Conservation (phyloP, 345 rosid genomes). For the Limnanthes douglasii region DNA sequence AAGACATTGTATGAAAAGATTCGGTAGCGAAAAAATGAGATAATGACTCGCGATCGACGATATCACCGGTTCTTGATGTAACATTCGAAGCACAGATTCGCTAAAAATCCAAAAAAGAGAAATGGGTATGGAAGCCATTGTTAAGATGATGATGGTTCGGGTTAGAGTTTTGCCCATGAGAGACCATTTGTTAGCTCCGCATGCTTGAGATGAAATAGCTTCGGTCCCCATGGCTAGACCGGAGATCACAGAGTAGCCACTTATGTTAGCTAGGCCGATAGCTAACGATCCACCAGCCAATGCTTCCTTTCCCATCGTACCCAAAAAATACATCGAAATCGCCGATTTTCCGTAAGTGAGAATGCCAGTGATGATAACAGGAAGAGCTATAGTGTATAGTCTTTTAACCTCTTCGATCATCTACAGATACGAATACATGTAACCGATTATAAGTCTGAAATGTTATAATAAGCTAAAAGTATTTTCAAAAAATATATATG, state of each 20-base stretch:
- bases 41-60: slow-evolving; percentile 29
- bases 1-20: slow-evolving; percentile 27
- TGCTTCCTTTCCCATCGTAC: slow-evolving; percentile 33
- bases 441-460: too few species aligned
- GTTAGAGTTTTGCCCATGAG: slow-evolving; percentile 44
- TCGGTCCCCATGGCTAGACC: too few species aligned
- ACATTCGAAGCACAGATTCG: slow-evolving; percentile 24
- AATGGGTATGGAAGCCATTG: slow-evolving; percentile 28
- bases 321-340: slow-evolving; percentile 34
- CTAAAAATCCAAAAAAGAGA: slow-evolving; percentile 29
- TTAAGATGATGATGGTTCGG: slow-evolving; percentile 27
- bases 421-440: too few species aligned
- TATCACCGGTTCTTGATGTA: slow-evolving; percentile 29
- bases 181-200: slow-evolving; percentile 34
- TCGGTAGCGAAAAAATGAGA: slow-evolving; percentile 28
- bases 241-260: too few species aligned
- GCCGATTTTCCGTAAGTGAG: too few species aligned
- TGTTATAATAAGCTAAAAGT: too few species aligned
- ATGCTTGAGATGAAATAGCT: slow-evolving; percentile 44
- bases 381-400: too few species aligned
- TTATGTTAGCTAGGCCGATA: too few species aligned
- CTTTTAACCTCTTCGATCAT: too few species aligned
- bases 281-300: too few species aligned
- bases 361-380: slow-evolving; percentile 40
- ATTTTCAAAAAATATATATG: too few species aligned